Evolutionary conservation across 1,284 basidiomycete genomes (phyloP).

Genomic region (Dichomitus squalens): DNA sequence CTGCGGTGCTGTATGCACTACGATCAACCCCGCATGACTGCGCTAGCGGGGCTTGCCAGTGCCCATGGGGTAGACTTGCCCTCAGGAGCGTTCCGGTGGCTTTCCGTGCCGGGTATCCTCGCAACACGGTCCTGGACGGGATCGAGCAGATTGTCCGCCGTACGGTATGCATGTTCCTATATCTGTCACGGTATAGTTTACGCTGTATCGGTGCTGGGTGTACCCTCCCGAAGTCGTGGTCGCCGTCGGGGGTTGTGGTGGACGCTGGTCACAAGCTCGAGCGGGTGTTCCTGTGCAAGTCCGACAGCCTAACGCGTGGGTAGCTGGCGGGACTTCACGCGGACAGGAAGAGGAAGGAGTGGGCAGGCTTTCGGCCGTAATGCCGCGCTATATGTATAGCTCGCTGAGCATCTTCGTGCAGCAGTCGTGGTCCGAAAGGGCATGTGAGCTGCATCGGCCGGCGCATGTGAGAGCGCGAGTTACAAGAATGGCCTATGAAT

Average conservation of each 20-base stretch:
- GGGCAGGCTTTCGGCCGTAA: background rate
- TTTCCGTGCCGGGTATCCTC: constrained; percentile 17
- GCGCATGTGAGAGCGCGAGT: constrained; percentile 18
- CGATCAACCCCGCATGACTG: background rate
- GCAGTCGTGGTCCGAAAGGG: background rate
- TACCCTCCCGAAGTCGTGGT: background rate
- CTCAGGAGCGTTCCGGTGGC: constrained; percentile 15
- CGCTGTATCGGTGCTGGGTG: background rate
- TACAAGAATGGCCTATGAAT: constrained; percentile 12
- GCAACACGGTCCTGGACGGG: constrained; percentile 19
- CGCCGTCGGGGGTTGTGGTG: background rate
- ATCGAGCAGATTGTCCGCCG: constrained; percentile 14
- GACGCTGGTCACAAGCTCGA: background rate
- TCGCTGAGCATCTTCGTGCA: background rate
- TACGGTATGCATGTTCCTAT: constrained; percentile 18
- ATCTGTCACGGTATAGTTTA: background rate
- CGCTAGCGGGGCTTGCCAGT: background rate
- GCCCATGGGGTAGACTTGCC: constrained; percentile 9
- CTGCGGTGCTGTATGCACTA: constrained; percentile 28
- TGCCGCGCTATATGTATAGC: background rate
- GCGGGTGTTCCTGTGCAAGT: background rate
- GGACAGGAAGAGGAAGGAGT: background rate
- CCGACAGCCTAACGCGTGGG: background rate
- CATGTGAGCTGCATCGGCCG: background rate
- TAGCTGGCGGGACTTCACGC: background rate